Evolutionary conservation across 495 filamentous ascomycete species (phyloP), one percentile per base, ranked within the genome.

Genomic region (Talaromyces borbonicus): DNA sequence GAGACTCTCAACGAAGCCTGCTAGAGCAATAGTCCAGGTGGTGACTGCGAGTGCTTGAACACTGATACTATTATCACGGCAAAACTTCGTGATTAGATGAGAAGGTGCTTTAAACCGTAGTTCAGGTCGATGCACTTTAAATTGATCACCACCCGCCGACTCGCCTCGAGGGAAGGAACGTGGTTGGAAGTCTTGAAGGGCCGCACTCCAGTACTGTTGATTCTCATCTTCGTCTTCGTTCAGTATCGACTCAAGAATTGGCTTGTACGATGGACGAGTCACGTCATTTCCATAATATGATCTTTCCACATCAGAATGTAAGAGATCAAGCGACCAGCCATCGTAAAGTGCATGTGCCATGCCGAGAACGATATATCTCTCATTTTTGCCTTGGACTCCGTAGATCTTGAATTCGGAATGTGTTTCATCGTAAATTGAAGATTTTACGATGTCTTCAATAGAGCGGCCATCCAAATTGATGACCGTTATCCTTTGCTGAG

Each of bases 281-380:
- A 26, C 48, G 16, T 64, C 59, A 12, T 52, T 18, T 1, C 61
- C 69, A 12, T 64, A 32, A 50, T 86, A 88, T 14, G 81, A 75
- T 29, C 52, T 63, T 19, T 66, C 57, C 1, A 90, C 72, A 41
- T 86, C 80, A 29, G 68, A 59, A 53, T 87, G 82, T 8, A 90
- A 57, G 9, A 83, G 62, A 8, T 63, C 59, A 5, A 88, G 64
- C 12, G 82, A 86, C 75, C 74, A 83, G 3, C 85, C 85, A 56
- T 90, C 85, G 49, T 88, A 90, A 27, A 87, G 64, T 0, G 83
- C 83, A 58, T 90, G 85, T 1, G 85, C 71, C 22, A 87, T 75
- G 1, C 83, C 85, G 9, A 87, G 54, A 2, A 85, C 54, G 5
- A 87, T 51, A 51, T 81, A 80, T 1, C 38, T 56, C 11, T 54